These are phyloP conservation scores for Chalara sp. DNA, from an alignment of 2,329 filamentous ascomycete species.

Conservation along the genomic window DNA sequence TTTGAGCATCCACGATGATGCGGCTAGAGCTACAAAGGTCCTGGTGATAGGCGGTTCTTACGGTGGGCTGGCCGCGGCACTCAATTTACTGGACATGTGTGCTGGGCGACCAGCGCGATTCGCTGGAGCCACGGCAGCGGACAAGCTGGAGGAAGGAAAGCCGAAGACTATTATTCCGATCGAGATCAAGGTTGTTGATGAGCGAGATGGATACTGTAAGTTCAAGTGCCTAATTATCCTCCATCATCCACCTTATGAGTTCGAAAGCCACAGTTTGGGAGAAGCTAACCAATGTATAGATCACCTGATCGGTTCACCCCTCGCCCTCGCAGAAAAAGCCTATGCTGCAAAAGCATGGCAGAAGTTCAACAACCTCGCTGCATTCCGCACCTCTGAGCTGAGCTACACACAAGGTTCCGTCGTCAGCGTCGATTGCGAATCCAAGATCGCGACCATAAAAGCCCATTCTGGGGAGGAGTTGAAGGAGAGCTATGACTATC, in stretches of 20 bases:
- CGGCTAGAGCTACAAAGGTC: too few relatives aligned
- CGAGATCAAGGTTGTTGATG: constrained; percentile 69
- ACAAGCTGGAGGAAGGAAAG: constrained; percentile 26
- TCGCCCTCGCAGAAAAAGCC: constrained; percentile 57
- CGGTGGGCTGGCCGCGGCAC: constrained; percentile 57
- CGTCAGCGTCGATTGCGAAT: constrained; percentile 48
- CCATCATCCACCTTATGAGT: neutral
- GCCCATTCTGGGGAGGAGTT: constrained; percentile 34
- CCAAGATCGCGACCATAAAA: constrained; percentile 52
- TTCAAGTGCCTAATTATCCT: constrained; percentile 3
- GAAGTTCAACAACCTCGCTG: constrained; percentile 58
- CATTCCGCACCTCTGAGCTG: constrained; percentile 56
- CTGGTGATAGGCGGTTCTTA: constrained; percentile 63
- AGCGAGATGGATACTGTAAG: constrained; percentile 79
- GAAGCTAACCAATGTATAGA: constrained; percentile 35
- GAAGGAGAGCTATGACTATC: constrained; percentile 57
- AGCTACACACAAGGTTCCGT: constrained; percentile 61
- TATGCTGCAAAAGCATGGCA: constrained; percentile 66
- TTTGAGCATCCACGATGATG: too few relatives aligned
- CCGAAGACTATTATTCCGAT: constrained; percentile 30
- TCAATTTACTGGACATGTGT: constrained; percentile 62
- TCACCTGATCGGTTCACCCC: constrained; percentile 69
- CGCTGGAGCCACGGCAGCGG: constrained; percentile 18
- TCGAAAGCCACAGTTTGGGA: neutral
- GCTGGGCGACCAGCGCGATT: constrained; percentile 36